These are phyloP conservation scores for Liriodendron chinense DNA, from an alignment of 164 flowering plant species.

Conservation along the genomic window DNA sequence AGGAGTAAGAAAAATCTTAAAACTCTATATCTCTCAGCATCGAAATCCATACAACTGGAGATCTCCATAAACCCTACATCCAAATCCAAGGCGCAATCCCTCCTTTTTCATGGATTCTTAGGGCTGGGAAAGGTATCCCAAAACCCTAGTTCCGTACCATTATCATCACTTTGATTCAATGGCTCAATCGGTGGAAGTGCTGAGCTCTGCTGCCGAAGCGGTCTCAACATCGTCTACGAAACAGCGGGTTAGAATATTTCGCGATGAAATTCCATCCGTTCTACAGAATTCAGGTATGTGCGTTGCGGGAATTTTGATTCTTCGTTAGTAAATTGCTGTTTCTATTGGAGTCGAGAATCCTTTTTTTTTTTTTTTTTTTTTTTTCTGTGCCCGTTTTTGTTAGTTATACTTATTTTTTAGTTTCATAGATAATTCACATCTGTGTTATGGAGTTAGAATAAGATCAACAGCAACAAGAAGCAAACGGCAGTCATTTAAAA, in stretches of 20 bases:
- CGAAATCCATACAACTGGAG: background rate
- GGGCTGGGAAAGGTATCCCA: background rate
- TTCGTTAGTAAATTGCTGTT: background rate
- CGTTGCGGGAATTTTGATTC: background rate
- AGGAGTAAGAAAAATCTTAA: background rate
- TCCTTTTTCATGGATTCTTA: background rate
- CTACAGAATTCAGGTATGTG: constrained; percentile 39
- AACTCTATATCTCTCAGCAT: background rate
- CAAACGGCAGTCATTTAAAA: too few relatives aligned
- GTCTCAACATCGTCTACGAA: constrained; percentile 64
- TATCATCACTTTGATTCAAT: background rate
- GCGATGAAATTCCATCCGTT: constrained; percentile 42
- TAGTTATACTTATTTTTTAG: too few relatives aligned
- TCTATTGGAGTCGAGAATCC: background rate
- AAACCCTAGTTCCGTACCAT: background rate
- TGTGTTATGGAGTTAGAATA: too few relatives aligned
- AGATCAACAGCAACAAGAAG: too few relatives aligned
- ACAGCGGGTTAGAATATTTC: constrained; percentile 57
- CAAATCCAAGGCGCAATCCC: background rate
- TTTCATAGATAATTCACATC: too few relatives aligned
- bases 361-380: too few relatives aligned
- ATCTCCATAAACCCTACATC: background rate
- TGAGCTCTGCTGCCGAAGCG: constrained; percentile 36
- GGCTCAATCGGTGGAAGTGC: constrained; percentile 36
- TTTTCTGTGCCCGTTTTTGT: too few relatives aligned